These are phyloP conservation scores for Esteya vermicola DNA, from an alignment of 2,329 filamentous ascomycete species.

Conservation along the genomic window DNA sequence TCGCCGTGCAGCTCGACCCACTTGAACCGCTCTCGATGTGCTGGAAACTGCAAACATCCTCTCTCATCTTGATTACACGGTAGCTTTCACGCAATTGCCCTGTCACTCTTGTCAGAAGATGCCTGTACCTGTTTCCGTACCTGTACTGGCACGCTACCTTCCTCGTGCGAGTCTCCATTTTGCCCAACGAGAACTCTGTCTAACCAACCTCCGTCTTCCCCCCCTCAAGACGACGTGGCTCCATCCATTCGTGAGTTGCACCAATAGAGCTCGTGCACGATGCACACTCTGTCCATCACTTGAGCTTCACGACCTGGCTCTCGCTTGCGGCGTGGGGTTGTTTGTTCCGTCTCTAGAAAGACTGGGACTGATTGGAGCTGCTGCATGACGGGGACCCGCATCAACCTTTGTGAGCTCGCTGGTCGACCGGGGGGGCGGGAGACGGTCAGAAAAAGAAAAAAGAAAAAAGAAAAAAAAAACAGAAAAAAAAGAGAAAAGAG, in stretches of 20 bases:
- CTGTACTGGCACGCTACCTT: too few relatives aligned
- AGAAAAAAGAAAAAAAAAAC: not conserved
- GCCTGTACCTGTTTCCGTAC: too few relatives aligned
- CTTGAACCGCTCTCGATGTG: too few relatives aligned
- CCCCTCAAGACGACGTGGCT: conserved; percentile 25
- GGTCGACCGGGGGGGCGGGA: conserved; percentile 1
- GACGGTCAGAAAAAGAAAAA: not conserved
- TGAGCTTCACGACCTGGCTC: conserved; percentile 14
- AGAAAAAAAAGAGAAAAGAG: not conserved
- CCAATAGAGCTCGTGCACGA: conserved; percentile 19
- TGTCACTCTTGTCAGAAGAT: too few relatives aligned
- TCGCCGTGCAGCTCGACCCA: too few relatives aligned
- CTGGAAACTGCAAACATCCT: too few relatives aligned
- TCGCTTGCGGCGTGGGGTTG: conserved; percentile 15
- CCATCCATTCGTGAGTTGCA: conserved; percentile 17
- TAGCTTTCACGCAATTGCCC: too few relatives aligned
- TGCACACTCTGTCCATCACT: conserved; percentile 16
- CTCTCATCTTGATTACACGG: too few relatives aligned
- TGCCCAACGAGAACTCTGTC: not conserved
- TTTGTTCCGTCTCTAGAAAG: not conserved
- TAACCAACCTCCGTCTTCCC: not conserved
- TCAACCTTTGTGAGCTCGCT: not conserved
- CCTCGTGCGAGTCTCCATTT: too few relatives aligned
- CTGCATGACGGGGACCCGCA: conserved; percentile 8
- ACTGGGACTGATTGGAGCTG: conserved; percentile 7